Base-by-base conservation (phyloP, 441 rosid genomes). In the Pelargonium myrrhifolium region DNA sequence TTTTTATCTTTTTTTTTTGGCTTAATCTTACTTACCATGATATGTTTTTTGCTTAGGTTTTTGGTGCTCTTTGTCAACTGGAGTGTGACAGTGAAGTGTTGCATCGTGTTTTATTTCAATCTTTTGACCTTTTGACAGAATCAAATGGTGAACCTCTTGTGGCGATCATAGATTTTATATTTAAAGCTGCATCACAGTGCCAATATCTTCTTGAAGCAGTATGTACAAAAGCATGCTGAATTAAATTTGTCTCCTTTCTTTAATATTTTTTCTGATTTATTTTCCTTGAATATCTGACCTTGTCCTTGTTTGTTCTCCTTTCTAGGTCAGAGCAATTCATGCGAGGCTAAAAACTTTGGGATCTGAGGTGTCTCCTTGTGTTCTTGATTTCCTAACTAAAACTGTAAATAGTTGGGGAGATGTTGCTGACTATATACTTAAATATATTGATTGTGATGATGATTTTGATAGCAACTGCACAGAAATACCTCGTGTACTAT, bases 141-240 rank as follows among this genome's bases (percentile, higher is more conserved):
- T 79, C 87, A 73, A 86, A 90, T 77, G 93, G 82, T 72, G 98
- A 95, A 76, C 77, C 80, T 71, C 93, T 95, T 71, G 84, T 82
- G 66, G 96, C 92, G 31, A 80, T 89, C 70, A 86, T 95, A 61
- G 97, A 87, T 79, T 95, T 95, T 71, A 77, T 87, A 74, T 85
- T 89, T 76, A 95, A 89, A 78, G 89, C 96, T 73, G 98, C 97
- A 71, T 86, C 90, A 21, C 92, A 88, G 76, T 87, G 97, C 80
- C 93, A 89, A 76, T 88, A 86, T 79, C 90, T 95, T 74, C 91
- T 96, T 64, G 86, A 92, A 82, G 99, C 98, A 24, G 98, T 95
- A 88, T 70, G 87, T 73, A 73, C 70, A 58, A 40, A 14, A 53
- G 59, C 20, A 18, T 37, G 42, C 4, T 31, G 15, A 45, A 31